These are phyloP conservation scores for Alloascoidea hylecoeti DNA, from an alignment of 805 yeast genomes.

Conservation along the genomic window DNA sequence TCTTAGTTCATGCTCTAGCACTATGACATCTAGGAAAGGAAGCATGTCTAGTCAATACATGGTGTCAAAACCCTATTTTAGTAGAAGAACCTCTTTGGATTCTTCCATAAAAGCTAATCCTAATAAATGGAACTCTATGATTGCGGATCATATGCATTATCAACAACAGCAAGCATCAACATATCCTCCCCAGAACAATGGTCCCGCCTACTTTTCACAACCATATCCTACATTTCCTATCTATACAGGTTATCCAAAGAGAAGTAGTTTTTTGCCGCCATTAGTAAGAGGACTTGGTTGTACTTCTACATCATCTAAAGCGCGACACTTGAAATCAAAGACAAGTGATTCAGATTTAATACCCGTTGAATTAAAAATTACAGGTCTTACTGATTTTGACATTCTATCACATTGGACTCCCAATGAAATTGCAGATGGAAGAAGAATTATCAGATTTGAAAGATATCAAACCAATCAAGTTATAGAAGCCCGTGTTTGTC, in stretches of 20 bases:
- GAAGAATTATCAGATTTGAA: conserved; percentile 46
- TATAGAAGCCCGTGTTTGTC: conserved; percentile 32
- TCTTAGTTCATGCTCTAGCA: background rate
- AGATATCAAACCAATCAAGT: conserved; percentile 33
- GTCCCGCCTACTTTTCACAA: background rate
- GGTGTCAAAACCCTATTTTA: background rate
- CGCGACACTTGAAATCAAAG: background rate
- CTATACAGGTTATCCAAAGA: background rate
- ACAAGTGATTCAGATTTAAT: background rate
- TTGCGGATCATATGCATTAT: background rate
- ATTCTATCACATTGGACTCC: conserved; percentile 27
- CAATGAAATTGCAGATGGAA: conserved; percentile 30
- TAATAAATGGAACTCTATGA: background rate
- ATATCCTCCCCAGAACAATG: background rate
- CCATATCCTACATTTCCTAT: background rate
- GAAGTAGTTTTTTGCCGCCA: background rate
- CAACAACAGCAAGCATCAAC: background rate
- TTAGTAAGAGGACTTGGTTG: background rate
- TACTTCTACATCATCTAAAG: background rate
- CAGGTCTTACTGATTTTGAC: background rate
- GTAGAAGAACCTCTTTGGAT: background rate
- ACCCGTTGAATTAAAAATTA: background rate
- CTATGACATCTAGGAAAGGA: background rate
- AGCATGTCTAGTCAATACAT: background rate
- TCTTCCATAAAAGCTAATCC: background rate